phyloP scores from a whole-genome alignment of 257 asterid genomes.

The Solanum pinnatisectum region DNA sequence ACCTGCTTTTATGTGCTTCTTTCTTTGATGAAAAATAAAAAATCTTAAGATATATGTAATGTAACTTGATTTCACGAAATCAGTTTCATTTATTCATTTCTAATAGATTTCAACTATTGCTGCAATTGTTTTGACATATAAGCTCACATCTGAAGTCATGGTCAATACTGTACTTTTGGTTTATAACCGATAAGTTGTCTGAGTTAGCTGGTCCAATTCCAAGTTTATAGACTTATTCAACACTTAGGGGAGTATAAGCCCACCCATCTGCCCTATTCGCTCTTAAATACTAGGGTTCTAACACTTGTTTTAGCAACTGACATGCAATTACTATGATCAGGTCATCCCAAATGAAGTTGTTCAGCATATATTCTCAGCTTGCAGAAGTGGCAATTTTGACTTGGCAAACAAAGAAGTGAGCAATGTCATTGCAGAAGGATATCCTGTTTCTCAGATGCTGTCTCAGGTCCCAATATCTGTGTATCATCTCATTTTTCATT shows the following conservation, averaged over 20 bases:
- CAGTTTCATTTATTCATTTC: no score
- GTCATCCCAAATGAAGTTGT: slow-evolving; percentile 68
- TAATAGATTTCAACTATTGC: no score
- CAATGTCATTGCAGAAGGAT: slow-evolving; percentile 83
- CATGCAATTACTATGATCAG: slow-evolving; percentile 24
- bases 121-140: background rate
- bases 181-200: background rate
- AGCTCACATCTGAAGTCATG: background rate
- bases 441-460: slow-evolving; percentile 87
- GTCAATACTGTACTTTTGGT: background rate
- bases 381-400: slow-evolving; percentile 79
- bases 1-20: background rate
- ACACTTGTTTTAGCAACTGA: background rate
- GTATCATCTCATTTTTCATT: background rate
- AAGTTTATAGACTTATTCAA: background rate
- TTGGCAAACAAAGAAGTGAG: slow-evolving; percentile 76
- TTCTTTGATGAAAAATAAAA: background rate
- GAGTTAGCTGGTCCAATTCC: background rate
- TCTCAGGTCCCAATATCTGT: slow-evolving; percentile 51
- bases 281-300: background rate
- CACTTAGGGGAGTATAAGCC: background rate
- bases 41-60: background rate
- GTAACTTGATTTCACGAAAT: background rate
- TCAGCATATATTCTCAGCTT: slow-evolving; percentile 55
- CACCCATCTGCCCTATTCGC: background rate